Evolutionary conservation across 805 yeast species (phyloP).

Genomic region (Myxozyma monticola): DNA sequence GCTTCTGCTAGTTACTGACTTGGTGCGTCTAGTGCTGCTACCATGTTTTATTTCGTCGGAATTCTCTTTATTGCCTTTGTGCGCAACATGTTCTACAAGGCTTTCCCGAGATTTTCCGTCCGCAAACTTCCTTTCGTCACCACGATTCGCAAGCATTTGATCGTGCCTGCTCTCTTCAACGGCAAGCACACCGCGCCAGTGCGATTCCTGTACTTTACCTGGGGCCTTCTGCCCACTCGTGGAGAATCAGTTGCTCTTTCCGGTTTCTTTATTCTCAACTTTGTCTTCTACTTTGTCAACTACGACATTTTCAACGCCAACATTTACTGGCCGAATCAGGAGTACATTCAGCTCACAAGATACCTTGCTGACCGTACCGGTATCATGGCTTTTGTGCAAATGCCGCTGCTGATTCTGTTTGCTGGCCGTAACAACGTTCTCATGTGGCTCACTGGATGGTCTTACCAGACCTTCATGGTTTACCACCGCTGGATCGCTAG

Average conservation of each 20-base stretch:
- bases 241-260: slow-evolving; percentile 9
- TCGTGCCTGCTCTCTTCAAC: slow-evolving; percentile 36
- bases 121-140: slow-evolving; percentile 1
- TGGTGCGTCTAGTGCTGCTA: slow-evolving; percentile 5
- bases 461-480: slow-evolving; percentile 57
- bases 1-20: neutral
- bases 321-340: slow-evolving; percentile 7
- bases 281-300: slow-evolving; percentile 12
- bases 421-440: slow-evolving; percentile 75
- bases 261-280: slow-evolving; percentile 6
- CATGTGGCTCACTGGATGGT: slow-evolving; percentile 60
- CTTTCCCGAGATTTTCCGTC: slow-evolving; percentile 25
- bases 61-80: slow-evolving; percentile 2
- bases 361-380: slow-evolving; percentile 33
- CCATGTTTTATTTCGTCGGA: slow-evolving; percentile 11
- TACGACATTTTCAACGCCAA: slow-evolving; percentile 4
- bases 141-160: slow-evolving; percentile 30
- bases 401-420: slow-evolving; percentile 61
- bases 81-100: neutral
- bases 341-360: slow-evolving; percentile 9
- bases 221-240: slow-evolving; percentile 20
- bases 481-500: slow-evolving; percentile 59
- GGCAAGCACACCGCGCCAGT: slow-evolving; percentile 33
- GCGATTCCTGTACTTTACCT: slow-evolving; percentile 16
- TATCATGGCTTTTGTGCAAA: slow-evolving; percentile 24